Conservation (phyloP, 192 early-diverging fungal genomes). For the Umbelopsis ramanniana region DNA sequence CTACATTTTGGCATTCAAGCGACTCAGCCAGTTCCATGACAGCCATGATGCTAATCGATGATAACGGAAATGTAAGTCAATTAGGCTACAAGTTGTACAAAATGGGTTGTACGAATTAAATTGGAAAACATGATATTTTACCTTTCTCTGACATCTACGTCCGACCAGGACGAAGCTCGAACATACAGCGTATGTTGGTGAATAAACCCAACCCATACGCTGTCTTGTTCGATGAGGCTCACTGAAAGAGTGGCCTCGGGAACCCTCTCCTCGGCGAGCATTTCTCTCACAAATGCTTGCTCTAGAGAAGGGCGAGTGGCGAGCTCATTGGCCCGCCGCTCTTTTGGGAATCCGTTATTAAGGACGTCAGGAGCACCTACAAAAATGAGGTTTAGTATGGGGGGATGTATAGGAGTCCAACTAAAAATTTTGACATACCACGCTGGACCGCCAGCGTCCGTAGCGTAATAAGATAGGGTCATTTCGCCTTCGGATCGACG, state of each 20-base stretch:
- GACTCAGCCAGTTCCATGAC: constrained; percentile 16
- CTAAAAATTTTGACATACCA: constrained; percentile 14
- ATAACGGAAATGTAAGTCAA: background rate
- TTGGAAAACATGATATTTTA: background rate
- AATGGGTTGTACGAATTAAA: background rate
- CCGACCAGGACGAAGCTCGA: constrained; percentile 14
- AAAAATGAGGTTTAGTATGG: too few relatives aligned
- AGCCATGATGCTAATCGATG: constrained; percentile 7
- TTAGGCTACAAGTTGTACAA: background rate
- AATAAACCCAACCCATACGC: constrained; percentile 16
- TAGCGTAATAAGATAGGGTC: constrained; percentile 10
- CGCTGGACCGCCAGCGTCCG: constrained; percentile 19
- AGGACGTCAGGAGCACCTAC: constrained; percentile 25
- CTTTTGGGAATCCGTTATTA: background rate
- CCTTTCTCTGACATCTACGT: constrained; percentile 14
- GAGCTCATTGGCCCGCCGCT: constrained; percentile 17
- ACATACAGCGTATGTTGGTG: constrained; percentile 1
- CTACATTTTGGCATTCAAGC: constrained; percentile 5
- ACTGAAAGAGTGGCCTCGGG: constrained; percentile 17
- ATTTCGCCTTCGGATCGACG: constrained; percentile 20
- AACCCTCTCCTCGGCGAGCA: constrained; percentile 19
- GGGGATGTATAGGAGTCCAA: background rate
- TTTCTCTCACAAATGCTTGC: constrained; percentile 20
- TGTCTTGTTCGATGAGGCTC: constrained; percentile 20
- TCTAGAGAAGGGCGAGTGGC: constrained; percentile 17